Conservation (phyloP, 768 basidiomycete genomes). For the Phanerodontia chrysosporium region DNA sequence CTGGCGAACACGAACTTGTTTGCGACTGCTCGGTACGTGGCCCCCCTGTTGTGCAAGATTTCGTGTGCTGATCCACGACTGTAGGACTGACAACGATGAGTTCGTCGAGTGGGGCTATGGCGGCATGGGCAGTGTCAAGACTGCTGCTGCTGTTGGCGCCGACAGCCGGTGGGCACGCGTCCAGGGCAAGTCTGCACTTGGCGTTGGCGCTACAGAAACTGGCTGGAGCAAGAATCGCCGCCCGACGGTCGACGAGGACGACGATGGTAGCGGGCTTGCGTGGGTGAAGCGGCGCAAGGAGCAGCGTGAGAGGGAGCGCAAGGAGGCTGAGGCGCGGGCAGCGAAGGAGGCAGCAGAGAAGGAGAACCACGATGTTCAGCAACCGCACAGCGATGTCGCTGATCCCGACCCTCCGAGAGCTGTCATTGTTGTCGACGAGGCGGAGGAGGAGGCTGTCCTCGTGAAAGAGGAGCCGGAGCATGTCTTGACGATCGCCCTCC, state of each 20-base stretch:
- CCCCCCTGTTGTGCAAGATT: neutral
- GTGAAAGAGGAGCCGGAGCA: conserved; percentile 23
- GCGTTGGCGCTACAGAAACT: conserved; percentile 13
- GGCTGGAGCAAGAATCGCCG: conserved; percentile 3
- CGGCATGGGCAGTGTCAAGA: conserved; percentile 59
- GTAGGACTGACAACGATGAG: conserved; percentile 59
- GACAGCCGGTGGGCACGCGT: conserved; percentile 13
- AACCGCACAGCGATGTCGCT: conserved; percentile 8
- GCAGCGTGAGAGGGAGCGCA: conserved; percentile 41
- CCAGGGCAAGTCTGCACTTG: conserved; percentile 20
- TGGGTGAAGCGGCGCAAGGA: conserved; percentile 72
- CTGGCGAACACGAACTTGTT: conserved; percentile 49
- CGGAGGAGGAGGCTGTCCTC: conserved; percentile 13
- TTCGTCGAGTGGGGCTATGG: conserved; percentile 94
- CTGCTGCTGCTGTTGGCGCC: conserved; percentile 9
- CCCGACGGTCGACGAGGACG: conserved; percentile 38
- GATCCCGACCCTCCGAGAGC: conserved; percentile 2
- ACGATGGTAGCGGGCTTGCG: conserved; percentile 84
- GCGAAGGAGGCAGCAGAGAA: neutral
- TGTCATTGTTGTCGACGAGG: conserved; percentile 8
- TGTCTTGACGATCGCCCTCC: conserved; percentile 32
- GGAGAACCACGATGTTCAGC: neutral
- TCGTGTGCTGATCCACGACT: neutral
- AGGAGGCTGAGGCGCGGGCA: conserved; percentile 12
- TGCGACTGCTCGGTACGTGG: conserved; percentile 39